phyloP scores from a whole-genome alignment of 305 asterid genomes.

The Fraxinus albicans region DNA sequence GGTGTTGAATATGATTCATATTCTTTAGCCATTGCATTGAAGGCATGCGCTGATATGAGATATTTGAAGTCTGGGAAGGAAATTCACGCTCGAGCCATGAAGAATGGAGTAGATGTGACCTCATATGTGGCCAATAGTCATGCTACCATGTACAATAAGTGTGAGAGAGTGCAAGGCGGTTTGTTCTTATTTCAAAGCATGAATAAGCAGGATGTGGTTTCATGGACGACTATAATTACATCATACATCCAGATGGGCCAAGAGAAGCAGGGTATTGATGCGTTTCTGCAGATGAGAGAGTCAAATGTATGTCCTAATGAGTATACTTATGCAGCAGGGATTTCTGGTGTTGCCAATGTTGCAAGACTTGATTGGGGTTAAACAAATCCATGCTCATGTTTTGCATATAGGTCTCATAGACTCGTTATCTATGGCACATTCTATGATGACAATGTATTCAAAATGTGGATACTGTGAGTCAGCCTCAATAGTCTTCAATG shows the following conservation, averaged over 20 bases:
- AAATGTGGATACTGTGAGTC: conserved; percentile 50
- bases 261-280: conserved; percentile 13
- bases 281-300: not conserved
- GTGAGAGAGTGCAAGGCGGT: conserved; percentile 1
- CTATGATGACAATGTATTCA: conserved; percentile 37
- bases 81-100: conserved; percentile 65
- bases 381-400: conserved; percentile 49
- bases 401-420: too few species aligned
- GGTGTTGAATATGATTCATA: conserved; percentile 62
- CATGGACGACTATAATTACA: conserved; percentile 72
- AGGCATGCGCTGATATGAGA: conserved; percentile 77
- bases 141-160: conserved; percentile 19
- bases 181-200: conserved; percentile 27
- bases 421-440: too few species aligned
- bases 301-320: conserved; percentile 56
- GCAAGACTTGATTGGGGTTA: conserved; percentile 67
- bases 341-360: conserved; percentile 66
- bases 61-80: conserved; percentile 57
- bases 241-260: conserved; percentile 64
- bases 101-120: conserved; percentile 54
- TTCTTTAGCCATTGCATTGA: conserved; percentile 73
- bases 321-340: conserved; percentile 69
- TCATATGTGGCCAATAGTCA: conserved; percentile 71
- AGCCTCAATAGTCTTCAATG: conserved; percentile 53
- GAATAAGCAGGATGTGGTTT: conserved; percentile 73